phyloP scores from a whole-genome alignment of 805 yeast species.

The Ascoidea rubescens region DNA sequence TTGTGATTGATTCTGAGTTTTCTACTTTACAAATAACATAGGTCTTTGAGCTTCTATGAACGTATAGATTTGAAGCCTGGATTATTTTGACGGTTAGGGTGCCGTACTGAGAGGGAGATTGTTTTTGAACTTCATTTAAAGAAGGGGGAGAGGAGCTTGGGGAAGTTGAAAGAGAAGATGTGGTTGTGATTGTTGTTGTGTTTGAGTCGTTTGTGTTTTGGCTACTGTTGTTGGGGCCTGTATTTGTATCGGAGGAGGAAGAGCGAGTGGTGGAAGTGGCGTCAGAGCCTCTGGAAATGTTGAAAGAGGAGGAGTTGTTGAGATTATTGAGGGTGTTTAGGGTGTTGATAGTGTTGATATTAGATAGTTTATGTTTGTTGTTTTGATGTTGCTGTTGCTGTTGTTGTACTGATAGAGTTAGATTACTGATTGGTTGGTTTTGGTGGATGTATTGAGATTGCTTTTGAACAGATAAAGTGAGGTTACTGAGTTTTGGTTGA shows the following conservation, averaged over 20 bases:
- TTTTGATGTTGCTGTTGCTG: not conserved
- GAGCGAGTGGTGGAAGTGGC: not conserved
- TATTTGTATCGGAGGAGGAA: not conserved
- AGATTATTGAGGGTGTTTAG: no score
- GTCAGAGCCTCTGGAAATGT: not conserved
- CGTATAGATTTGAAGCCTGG: slow-evolving; percentile 63
- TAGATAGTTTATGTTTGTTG: not conserved
- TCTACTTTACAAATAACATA: slow-evolving; percentile 88
- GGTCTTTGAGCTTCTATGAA: slow-evolving; percentile 50
- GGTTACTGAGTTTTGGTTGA: no score
- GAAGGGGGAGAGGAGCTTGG: not conserved
- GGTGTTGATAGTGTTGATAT: not conserved
- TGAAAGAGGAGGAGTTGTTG: not conserved
- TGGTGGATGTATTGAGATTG: no score
- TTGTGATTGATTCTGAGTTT: slow-evolving; percentile 79
- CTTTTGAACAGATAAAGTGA: not conserved
- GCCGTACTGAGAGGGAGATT: slow-evolving; percentile 25
- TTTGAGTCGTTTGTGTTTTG: not conserved
- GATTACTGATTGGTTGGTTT: not conserved
- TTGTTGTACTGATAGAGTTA: not conserved
- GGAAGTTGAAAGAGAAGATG: no score
- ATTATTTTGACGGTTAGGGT: slow-evolving; percentile 68
- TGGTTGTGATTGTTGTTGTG: no score
- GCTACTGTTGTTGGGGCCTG: not conserved
- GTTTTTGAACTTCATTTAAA: not conserved